Evolutionary conservation across 257 asterid species (phyloP).

Genomic region (Paraleonurus japonicus): DNA sequence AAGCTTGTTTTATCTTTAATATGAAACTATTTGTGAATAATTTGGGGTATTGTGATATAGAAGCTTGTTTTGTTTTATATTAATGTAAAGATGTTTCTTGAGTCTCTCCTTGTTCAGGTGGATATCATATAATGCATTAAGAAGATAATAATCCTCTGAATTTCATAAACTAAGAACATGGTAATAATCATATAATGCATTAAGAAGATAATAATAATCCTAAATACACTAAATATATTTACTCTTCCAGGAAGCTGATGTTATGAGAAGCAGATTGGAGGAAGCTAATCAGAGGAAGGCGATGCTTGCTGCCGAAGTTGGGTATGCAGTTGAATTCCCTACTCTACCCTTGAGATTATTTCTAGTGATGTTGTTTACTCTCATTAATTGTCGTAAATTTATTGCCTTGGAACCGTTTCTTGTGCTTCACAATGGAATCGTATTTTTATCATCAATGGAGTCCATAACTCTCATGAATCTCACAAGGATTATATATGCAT

Average conservation of each 20-base stretch:
- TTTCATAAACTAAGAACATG: too few relatives aligned
- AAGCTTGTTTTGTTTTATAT: neutral
- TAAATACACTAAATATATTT: too few relatives aligned
- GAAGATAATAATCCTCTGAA: too few relatives aligned
- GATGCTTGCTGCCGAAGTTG: conserved; percentile 74
- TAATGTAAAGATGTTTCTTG: neutral
- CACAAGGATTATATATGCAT: neutral
- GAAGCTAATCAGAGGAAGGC: conserved; percentile 48
- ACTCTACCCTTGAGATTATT: neutral
- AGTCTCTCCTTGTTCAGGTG: neutral
- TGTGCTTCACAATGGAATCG: neutral
- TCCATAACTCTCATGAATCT: neutral
- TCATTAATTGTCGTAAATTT: neutral
- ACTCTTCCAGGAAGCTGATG: conserved; percentile 52
- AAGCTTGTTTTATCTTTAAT: neutral
- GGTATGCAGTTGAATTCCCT: conserved; percentile 42
- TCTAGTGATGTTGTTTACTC: neutral
- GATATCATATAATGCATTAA: too few relatives aligned
- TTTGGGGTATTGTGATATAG: neutral
- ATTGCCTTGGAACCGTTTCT: too few relatives aligned
- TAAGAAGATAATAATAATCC: neutral
- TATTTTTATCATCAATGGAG: too few relatives aligned
- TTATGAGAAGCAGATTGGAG: conserved; percentile 51
- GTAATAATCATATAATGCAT: too few relatives aligned
- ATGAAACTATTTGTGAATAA: conserved; percentile 1